Conservation (phyloP, 192 early-diverging fungal species). For the Coemansia sp. region DNA sequence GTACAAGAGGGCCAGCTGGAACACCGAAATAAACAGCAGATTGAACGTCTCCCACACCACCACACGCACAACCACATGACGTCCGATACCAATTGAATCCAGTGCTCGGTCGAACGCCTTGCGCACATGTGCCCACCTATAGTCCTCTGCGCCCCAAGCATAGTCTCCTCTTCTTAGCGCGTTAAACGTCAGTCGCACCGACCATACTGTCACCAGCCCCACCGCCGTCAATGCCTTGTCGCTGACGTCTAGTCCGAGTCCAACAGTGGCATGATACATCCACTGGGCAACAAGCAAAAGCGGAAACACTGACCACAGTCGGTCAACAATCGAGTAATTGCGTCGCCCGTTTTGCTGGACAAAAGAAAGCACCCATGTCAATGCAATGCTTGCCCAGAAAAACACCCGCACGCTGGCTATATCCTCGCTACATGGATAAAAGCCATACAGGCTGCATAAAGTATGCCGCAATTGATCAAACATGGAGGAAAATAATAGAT, state of each 20-base stretch:
- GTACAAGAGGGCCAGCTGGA: slow-evolving; percentile 68
- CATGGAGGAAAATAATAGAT: not conserved
- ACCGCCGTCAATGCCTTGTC: slow-evolving; percentile 39
- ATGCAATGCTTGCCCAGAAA: slow-evolving; percentile 18
- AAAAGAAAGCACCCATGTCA: slow-evolving; percentile 22
- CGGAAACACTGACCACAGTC: slow-evolving; percentile 74
- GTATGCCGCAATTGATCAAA: not conserved
- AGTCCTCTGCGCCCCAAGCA: slow-evolving; percentile 62
- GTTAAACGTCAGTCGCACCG: slow-evolving; percentile 70
- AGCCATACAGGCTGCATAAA: not conserved
- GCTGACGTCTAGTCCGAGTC: not conserved
- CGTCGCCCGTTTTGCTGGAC: slow-evolving; percentile 10
- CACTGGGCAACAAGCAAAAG: slow-evolving; percentile 55
- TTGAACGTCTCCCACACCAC: slow-evolving; percentile 63
- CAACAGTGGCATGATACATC: slow-evolving; percentile 31
- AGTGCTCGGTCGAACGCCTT: not conserved
- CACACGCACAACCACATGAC: slow-evolving; percentile 15
- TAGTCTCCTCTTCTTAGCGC: slow-evolving; percentile 77
- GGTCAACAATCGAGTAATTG: slow-evolving; percentile 62
- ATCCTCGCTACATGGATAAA: slow-evolving; percentile 6
- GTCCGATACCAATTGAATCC: not conserved
- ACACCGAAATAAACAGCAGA: slow-evolving; percentile 67
- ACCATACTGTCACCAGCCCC: slow-evolving; percentile 63
- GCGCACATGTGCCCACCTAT: slow-evolving; percentile 63
- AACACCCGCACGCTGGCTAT: not conserved